Percentiles rank a stretch among this genome's conserved stretches.
Conservation (phyloP, 441 rosid species). For the Arabidopsis hybrid region DNA sequence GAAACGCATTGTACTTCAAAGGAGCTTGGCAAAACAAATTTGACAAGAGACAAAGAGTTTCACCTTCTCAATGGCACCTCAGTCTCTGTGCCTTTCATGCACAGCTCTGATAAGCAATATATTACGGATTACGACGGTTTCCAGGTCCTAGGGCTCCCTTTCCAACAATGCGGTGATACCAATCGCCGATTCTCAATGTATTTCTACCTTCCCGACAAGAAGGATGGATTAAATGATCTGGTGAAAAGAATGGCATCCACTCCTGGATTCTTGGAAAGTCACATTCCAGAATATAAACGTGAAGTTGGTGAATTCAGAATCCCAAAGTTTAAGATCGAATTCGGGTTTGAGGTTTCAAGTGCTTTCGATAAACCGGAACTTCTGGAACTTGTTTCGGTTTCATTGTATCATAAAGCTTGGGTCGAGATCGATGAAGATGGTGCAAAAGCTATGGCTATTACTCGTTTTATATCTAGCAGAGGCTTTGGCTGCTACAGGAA, state of each 20-base stretch:
- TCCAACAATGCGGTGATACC: not conserved
- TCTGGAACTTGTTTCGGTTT: not conserved
- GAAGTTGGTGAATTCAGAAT: constrained; percentile 14
- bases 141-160: constrained; percentile 24
- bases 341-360: constrained; percentile 8
- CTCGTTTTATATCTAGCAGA: not conserved
- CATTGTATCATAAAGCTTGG: constrained; percentile 16
- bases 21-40: not conserved
- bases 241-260: not conserved
- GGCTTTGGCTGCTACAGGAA: too few species aligned
- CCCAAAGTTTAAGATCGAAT: constrained; percentile 25
- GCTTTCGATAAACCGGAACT: not conserved
- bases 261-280: constrained; percentile 30
- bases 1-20: constrained; percentile 26
- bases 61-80: constrained; percentile 7
- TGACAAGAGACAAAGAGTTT: not conserved
- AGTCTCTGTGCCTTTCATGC: constrained; percentile 29
- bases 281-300: constrained; percentile 7
- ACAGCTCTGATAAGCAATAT: constrained; percentile 2
- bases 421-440: constrained; percentile 24
- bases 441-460: constrained; percentile 7
- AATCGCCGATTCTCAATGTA: constrained; percentile 15
- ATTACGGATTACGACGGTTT: constrained; percentile 1
- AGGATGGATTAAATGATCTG: constrained; percentile 13
- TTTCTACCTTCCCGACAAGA: constrained; percentile 17